phyloP scores from a whole-genome alignment of 2,329 filamentous ascomycete genomes.

The Colletotrichum sojae region DNA sequence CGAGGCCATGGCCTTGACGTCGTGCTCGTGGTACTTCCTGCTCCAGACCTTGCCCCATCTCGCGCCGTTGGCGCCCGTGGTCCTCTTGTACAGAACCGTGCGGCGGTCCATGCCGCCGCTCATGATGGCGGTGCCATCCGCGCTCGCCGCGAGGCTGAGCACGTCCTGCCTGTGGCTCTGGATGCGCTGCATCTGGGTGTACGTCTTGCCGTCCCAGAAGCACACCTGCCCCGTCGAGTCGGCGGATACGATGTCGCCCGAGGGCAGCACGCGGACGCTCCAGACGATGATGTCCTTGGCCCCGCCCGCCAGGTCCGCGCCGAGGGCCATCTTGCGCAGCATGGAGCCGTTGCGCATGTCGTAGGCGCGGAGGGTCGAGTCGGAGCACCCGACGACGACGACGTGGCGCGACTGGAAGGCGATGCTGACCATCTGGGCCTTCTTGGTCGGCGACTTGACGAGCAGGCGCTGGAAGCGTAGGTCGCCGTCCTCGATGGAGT shows the following conservation, averaged over 20 bases:
- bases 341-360: slow-evolving; percentile 85
- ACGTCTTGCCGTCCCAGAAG: slow-evolving; percentile 95
- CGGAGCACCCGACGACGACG: slow-evolving; percentile 93
- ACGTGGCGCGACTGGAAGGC: slow-evolving; percentile 88
- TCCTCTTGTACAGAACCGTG: slow-evolving; percentile 85
- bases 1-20: slow-evolving; percentile 93
- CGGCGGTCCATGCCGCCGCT: slow-evolving; percentile 93
- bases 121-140: slow-evolving; percentile 85
- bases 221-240: slow-evolving; percentile 95
- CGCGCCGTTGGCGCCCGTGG: slow-evolving; percentile 65
- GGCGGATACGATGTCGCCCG: slow-evolving; percentile 92
- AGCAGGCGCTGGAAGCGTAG: slow-evolving; percentile 85
- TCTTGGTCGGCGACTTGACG: slow-evolving; percentile 83
- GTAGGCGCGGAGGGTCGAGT: slow-evolving; percentile 93
- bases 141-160: slow-evolving; percentile 85
- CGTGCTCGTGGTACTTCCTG: slow-evolving; percentile 89
- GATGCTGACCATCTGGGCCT: slow-evolving; percentile 90
- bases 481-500: slow-evolving; percentile 88
- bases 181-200: slow-evolving; percentile 88
- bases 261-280: slow-evolving; percentile 89
- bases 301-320: slow-evolving; percentile 81
- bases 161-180: slow-evolving; percentile 92
- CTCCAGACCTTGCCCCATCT: slow-evolving; percentile 92
- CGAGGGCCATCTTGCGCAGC: slow-evolving; percentile 87
- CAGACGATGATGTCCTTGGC: slow-evolving; percentile 91